A percentile compares a stretch with the other conserved stretches of the same genome.
Evolutionary conservation across 768 basidiomycete species (phyloP).

Genomic region (Kwoniella dejecticola): DNA sequence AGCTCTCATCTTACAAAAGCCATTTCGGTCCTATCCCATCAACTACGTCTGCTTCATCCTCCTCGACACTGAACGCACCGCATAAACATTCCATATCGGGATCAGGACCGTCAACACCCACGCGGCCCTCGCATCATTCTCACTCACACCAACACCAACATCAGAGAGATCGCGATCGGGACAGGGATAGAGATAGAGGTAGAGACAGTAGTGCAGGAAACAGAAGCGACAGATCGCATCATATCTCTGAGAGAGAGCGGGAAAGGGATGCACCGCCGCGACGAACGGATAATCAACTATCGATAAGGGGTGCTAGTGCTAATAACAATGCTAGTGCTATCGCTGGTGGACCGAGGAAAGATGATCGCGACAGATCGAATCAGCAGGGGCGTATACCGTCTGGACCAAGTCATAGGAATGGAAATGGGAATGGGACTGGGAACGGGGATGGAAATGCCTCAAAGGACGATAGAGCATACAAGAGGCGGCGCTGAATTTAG

Average conservation of each 20-base stretch:
- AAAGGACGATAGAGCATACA: constrained; percentile 18
- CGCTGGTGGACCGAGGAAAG: not conserved
- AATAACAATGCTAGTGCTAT: not conserved
- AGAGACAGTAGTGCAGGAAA: not conserved
- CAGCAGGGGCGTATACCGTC: not conserved
- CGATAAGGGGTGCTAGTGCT: not conserved
- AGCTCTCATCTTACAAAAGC: constrained; percentile 32
- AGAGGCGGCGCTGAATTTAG: constrained; percentile 17
- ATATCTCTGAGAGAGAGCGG: not conserved
- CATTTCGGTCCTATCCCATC: constrained; percentile 22
- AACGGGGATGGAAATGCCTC: not conserved
- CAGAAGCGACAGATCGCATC: not conserved
- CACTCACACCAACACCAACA: no score
- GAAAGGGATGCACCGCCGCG: not conserved
- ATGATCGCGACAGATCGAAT: not conserved
- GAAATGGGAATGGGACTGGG: not conserved
- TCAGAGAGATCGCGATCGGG: not conserved
- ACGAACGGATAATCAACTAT: not conserved
- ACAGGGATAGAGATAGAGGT: constrained; percentile 7
- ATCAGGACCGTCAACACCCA: not conserved
- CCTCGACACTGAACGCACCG: constrained; percentile 2
- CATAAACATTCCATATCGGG: not conserved
- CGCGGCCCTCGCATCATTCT: constrained; percentile 7
- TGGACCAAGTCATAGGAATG: not conserved
- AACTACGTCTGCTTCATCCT: not conserved